Conservation (phyloP, 2,329 filamentous ascomycete species). For the Lecanicillium sp. region DNA sequence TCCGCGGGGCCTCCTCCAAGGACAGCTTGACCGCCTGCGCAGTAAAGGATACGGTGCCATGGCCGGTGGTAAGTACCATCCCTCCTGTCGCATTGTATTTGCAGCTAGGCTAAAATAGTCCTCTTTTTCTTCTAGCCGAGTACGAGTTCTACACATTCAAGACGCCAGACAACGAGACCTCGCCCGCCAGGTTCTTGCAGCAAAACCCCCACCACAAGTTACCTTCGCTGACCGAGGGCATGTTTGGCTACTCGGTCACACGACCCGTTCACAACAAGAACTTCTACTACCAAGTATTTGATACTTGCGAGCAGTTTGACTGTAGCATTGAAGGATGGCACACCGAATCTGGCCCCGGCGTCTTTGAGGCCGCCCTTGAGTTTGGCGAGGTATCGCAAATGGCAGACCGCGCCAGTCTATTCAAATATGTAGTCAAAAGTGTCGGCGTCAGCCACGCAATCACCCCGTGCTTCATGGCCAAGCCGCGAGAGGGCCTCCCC, state of each 20-base stretch:
- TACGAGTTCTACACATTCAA: conserved; percentile 94
- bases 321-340: conserved; percentile 92
- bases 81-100: neutral
- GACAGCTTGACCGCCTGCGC: conserved; percentile 57
- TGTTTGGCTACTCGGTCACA: conserved; percentile 92
- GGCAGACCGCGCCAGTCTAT: conserved; percentile 85
- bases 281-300: conserved; percentile 83
- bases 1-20: conserved; percentile 66
- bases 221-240: conserved; percentile 78
- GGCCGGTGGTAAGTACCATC: conserved; percentile 64
- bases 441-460: conserved; percentile 82
- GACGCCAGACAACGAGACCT: conserved; percentile 52
- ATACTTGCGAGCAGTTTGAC: conserved; percentile 67
- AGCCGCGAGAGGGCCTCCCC: conserved; percentile 81
- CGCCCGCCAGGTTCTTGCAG: conserved; percentile 66
- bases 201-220: conserved; percentile 66
- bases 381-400: conserved; percentile 82
- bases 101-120: no score
- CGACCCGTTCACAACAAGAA: conserved; percentile 83
- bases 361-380: conserved; percentile 91
- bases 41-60: conserved; percentile 69
- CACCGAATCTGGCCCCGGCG: conserved; percentile 86
- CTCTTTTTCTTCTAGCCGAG: conserved; percentile 51
- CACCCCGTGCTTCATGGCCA: conserved; percentile 98
- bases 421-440: conserved; percentile 93